Conservation (phyloP, 148 eudicot species). For the Nepenthes gracilis region DNA sequence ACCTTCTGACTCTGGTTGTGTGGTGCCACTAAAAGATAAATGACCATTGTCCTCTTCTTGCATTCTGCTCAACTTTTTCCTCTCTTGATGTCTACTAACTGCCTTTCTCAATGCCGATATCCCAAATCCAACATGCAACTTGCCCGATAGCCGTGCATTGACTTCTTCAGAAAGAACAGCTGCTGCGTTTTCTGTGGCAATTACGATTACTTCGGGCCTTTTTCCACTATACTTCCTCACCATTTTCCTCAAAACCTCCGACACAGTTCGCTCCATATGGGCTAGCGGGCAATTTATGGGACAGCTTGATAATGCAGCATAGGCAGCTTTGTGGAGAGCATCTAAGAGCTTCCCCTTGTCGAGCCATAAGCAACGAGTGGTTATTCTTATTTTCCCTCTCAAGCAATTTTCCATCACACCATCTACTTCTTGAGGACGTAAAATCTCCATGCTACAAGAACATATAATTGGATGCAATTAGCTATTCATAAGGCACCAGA, state of each 20-base stretch:
- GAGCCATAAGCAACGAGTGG: slow-evolving; percentile 97
- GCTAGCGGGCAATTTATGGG: slow-evolving; percentile 74
- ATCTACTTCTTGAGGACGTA: slow-evolving; percentile 61
- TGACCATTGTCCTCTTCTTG: slow-evolving; percentile 23
- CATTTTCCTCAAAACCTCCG: slow-evolving; percentile 80
- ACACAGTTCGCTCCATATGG: slow-evolving; percentile 86
- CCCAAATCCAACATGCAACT: slow-evolving; percentile 29
- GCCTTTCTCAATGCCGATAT: slow-evolving; percentile 37
- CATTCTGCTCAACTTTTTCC: slow-evolving; percentile 17
- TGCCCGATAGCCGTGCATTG: slow-evolving; percentile 61
- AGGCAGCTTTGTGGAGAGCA: slow-evolving; percentile 94
- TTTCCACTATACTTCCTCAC: slow-evolving; percentile 94
- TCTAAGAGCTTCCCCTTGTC: slow-evolving; percentile 97
- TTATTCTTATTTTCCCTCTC: slow-evolving; percentile 88
- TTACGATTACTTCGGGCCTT: slow-evolving; percentile 86
- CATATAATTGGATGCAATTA: slow-evolving; percentile 8
- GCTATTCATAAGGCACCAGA: background rate
- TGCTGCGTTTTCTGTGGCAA: slow-evolving; percentile 82
- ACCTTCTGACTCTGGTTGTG: slow-evolving; percentile 35
- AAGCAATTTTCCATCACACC: slow-evolving; percentile 30
- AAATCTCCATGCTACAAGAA: slow-evolving; percentile 76
- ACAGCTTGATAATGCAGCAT: slow-evolving; percentile 83
- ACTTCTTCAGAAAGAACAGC: slow-evolving; percentile 75
- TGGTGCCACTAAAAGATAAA: slow-evolving; percentile 10
- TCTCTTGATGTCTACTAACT: slow-evolving; percentile 35